A percentile compares a stretch with the other conserved stretches of the same genome.
Evolutionary conservation across 2,329 filamentous ascomycete genomes (phyloP).

Genomic region (Aureobasidium pullulans): DNA sequence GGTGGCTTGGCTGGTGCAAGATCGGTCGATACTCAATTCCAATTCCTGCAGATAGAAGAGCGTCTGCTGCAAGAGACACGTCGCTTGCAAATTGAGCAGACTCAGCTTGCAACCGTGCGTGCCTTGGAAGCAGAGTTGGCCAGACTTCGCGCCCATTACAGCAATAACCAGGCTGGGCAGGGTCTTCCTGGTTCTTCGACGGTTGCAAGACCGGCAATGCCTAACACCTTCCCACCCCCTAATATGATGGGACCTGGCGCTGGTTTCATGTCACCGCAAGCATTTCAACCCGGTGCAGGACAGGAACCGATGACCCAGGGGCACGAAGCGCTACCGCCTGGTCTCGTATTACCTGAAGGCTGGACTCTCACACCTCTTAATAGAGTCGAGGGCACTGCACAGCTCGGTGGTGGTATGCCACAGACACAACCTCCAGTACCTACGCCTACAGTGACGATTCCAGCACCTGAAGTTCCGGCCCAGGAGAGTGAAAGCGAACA

Average conservation of each 20-base stretch:
- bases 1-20: slow-evolving; percentile 21
- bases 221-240: neutral
- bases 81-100: slow-evolving; percentile 54
- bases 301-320: slow-evolving; percentile 32
- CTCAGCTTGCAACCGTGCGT: slow-evolving; percentile 62
- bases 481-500: too few relatives aligned
- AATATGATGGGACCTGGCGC: neutral
- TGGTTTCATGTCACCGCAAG: slow-evolving; percentile 25
- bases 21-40: slow-evolving; percentile 34
- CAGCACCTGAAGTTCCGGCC: too few relatives aligned
- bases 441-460: neutral
- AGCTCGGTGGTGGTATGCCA: neutral
- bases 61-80: slow-evolving; percentile 62
- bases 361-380: slow-evolving; percentile 44
- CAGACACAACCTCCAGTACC: neutral
- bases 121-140: slow-evolving; percentile 60
- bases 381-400: slow-evolving; percentile 20
- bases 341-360: slow-evolving; percentile 45
- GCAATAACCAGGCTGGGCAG: slow-evolving; percentile 18
- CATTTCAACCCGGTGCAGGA: slow-evolving; percentile 24
- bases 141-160: slow-evolving; percentile 48
- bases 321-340: slow-evolving; percentile 42
- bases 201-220: neutral
- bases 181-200: slow-evolving; percentile 4
- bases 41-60: slow-evolving; percentile 60